Percentiles rank a stretch among this genome's conserved stretches.
Evolutionary conservation across 2,329 filamentous ascomycete species (phyloP).

Genomic region (Exophiala spinifera): DNA sequence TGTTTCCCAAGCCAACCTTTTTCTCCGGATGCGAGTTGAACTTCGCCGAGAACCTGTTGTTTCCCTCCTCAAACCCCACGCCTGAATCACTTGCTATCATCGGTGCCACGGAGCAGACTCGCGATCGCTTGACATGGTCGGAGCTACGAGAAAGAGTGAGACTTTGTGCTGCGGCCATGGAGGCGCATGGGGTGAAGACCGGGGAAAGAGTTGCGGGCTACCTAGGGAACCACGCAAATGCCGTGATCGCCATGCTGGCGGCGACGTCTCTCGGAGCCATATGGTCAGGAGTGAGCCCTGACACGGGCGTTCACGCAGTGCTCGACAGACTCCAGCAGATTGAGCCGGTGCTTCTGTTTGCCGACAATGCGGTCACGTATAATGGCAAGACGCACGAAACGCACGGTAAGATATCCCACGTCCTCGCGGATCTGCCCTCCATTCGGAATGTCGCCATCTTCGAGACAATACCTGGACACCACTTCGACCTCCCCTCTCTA

Average conservation of each 20-base stretch:
- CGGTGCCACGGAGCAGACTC: conserved; percentile 70
- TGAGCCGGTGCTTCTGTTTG: conserved; percentile 74
- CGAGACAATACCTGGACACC: conserved; percentile 54
- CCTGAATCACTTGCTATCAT: conserved; percentile 68
- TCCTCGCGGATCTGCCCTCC: conserved; percentile 64
- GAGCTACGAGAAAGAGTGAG: conserved; percentile 75
- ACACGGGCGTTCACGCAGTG: conserved; percentile 87
- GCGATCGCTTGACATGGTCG: conserved; percentile 70
- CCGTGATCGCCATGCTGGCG: conserved; percentile 82
- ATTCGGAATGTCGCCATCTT: conserved; percentile 73
- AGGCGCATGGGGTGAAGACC: conserved; percentile 60
- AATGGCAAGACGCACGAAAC: conserved; percentile 88
- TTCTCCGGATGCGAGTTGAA: conserved; percentile 78
- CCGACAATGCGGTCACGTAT: conserved; percentile 84
- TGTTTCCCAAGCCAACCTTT: conserved; percentile 86
- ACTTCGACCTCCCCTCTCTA: conserved; percentile 37
- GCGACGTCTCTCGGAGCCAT: conserved; percentile 78
- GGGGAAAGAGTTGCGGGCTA: conserved; percentile 68
- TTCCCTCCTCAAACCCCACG: conserved; percentile 59
- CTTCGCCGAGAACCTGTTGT: conserved; percentile 93
- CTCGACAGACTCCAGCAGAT: conserved; percentile 85
- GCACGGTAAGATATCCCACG: conserved; percentile 72
- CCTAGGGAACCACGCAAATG: conserved; percentile 84
- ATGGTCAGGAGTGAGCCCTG: conserved; percentile 90
- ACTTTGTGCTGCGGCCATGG: conserved; percentile 67